Evolutionary conservation across 2,329 filamentous ascomycete species (phyloP).

Genomic region (Ophiosphaerella korrae): DNA sequence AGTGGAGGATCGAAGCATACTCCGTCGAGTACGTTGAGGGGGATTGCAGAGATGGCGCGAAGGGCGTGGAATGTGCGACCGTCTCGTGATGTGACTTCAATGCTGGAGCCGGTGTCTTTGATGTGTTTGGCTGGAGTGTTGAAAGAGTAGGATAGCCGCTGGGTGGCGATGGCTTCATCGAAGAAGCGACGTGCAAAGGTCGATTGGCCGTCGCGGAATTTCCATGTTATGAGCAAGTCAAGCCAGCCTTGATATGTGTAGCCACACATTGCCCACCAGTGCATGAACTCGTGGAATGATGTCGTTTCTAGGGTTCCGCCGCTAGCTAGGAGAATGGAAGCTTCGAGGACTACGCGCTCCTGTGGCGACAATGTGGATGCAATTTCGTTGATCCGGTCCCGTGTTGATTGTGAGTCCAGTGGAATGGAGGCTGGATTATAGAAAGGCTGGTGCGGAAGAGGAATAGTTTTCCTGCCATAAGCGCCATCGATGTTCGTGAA

Average conservation of each 20-base stretch:
- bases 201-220: slow-evolving; percentile 50
- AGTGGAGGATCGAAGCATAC: slow-evolving; percentile 52
- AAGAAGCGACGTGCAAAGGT: slow-evolving; percentile 55
- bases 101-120: slow-evolving; percentile 29
- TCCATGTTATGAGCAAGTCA: slow-evolving; percentile 48
- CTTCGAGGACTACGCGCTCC: slow-evolving; percentile 50
- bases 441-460: slow-evolving; percentile 48
- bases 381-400: slow-evolving; percentile 52
- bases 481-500: slow-evolving; percentile 55
- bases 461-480: slow-evolving; percentile 46
- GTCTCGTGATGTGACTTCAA: slow-evolving; percentile 43
- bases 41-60: slow-evolving; percentile 51
- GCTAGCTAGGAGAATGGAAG: slow-evolving; percentile 52
- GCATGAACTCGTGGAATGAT: slow-evolving; percentile 55
- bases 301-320: slow-evolving; percentile 51
- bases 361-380: slow-evolving; percentile 46
- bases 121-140: slow-evolving; percentile 46
- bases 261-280: slow-evolving; percentile 48
- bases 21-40: slow-evolving; percentile 52
- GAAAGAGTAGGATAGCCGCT: slow-evolving; percentile 51
- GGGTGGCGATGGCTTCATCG: slow-evolving; percentile 48
- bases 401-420: slow-evolving; percentile 36
- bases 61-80: slow-evolving; percentile 31
- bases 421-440: slow-evolving; percentile 8
- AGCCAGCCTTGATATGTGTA: slow-evolving; percentile 45